Evolutionary conservation across 2,329 filamentous ascomycete genomes (phyloP).

Genomic region (Scedosporium aurantiacum): DNA sequence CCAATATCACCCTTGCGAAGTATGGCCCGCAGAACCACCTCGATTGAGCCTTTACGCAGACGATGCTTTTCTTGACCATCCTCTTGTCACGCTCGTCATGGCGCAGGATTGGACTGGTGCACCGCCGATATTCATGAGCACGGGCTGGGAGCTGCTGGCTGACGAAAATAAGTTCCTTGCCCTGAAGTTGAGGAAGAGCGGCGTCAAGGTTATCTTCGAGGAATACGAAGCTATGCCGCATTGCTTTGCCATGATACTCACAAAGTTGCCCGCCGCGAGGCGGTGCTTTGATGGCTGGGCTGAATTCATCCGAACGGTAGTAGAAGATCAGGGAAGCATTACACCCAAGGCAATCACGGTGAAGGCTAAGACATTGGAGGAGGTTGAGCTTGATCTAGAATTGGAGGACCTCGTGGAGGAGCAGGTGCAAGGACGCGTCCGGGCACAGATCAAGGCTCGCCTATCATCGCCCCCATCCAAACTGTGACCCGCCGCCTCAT

Average conservation of each 20-base stretch:
- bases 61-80: slow-evolving; percentile 48
- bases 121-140: slow-evolving; percentile 57
- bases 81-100: slow-evolving; percentile 54
- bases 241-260: slow-evolving; percentile 52
- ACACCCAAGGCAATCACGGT: slow-evolving; percentile 32
- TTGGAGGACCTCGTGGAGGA: slow-evolving; percentile 24
- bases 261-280: slow-evolving; percentile 22
- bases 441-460: slow-evolving; percentile 7
- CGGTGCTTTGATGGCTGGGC: slow-evolving; percentile 46
- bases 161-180: slow-evolving; percentile 57
- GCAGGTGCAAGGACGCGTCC: slow-evolving; percentile 29
- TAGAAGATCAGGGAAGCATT: slow-evolving; percentile 22
- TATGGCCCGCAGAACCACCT: slow-evolving; percentile 47
- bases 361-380: slow-evolving; percentile 39
- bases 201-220: slow-evolving; percentile 52
- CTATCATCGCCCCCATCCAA: not conserved
- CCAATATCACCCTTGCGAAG: slow-evolving; percentile 29
- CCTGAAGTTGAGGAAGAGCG: slow-evolving; percentile 40
- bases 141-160: slow-evolving; percentile 60
- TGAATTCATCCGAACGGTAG: slow-evolving; percentile 38
- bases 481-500: not conserved
- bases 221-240: slow-evolving; percentile 77
- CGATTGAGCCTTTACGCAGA: slow-evolving; percentile 43
- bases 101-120: slow-evolving; percentile 46
- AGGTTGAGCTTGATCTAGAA: slow-evolving; percentile 31